These are phyloP conservation scores for Ceratocystis cacaofunesta DNA, from an alignment of 2,329 filamentous ascomycete species.

Conservation along the genomic window DNA sequence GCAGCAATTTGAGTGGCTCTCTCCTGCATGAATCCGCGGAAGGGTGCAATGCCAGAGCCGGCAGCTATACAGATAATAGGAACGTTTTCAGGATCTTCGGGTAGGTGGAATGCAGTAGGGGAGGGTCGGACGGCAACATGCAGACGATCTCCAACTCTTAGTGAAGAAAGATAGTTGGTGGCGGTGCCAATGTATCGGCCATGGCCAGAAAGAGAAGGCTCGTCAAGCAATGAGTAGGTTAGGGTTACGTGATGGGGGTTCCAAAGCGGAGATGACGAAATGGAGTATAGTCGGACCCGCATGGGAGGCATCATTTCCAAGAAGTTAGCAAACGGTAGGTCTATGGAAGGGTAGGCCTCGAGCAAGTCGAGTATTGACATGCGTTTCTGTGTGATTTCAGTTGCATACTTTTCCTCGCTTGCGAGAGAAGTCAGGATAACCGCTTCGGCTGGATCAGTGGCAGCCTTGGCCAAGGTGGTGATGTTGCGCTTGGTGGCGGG, in stretches of 20 bases:
- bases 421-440: constrained; percentile 33
- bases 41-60: constrained; percentile 45
- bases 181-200: constrained; percentile 44
- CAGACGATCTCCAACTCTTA: constrained; percentile 30
- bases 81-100: constrained; percentile 29
- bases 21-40: constrained; percentile 49
- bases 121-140: constrained; percentile 36
- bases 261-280: constrained; percentile 56
- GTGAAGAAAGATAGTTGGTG: constrained; percentile 42
- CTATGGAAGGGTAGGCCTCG: constrained; percentile 43
- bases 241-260: constrained; percentile 44
- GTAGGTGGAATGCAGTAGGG: constrained; percentile 34
- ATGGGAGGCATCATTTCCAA: constrained; percentile 61
- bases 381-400: constrained; percentile 39
- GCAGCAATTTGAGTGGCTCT: constrained; percentile 36
- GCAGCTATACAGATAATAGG: constrained; percentile 39
- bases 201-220: constrained; percentile 35
- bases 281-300: constrained; percentile 64
- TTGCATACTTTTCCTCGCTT: constrained; percentile 30
- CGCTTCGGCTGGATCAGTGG: constrained; percentile 31
- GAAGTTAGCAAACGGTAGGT: constrained; percentile 50
- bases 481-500: constrained; percentile 51
- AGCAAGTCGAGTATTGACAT: constrained; percentile 55
- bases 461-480: constrained; percentile 33
- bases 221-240: constrained; percentile 52